phyloP scores from a whole-genome alignment of 257 asterid genomes.

The Capsicum baccatum region DNA sequence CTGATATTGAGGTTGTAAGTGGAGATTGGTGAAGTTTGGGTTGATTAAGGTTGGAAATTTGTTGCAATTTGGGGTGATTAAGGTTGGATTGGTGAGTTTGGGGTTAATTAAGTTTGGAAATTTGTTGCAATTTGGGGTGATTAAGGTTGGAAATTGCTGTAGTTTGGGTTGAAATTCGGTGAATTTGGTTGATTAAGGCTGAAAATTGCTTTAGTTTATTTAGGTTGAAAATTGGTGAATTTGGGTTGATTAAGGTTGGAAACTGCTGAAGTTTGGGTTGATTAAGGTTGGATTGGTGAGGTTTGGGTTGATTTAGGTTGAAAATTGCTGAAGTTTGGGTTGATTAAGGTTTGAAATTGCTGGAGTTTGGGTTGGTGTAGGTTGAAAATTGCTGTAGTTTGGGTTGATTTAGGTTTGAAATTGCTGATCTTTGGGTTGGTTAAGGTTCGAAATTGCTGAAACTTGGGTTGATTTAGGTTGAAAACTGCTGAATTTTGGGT shows the following conservation, averaged over 20 bases:
- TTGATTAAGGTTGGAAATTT: too few relatives aligned
- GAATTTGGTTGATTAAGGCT: neutral
- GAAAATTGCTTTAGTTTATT: neutral
- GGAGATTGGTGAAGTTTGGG: neutral
- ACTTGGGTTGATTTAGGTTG: too few relatives aligned
- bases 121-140: too few relatives aligned
- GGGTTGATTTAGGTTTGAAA: slow-evolving; percentile 12
- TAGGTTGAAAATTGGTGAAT: neutral
- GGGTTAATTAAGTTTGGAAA: neutral
- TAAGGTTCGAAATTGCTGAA: too few relatives aligned
- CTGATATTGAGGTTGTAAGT: neutral
- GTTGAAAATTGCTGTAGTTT: neutral
- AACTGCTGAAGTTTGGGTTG: neutral
- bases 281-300: too few relatives aligned
- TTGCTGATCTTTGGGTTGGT: neutral
- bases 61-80: neutral
- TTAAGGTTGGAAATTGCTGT: too few relatives aligned
- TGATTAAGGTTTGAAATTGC: too few relatives aligned
- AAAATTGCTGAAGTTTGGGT: too few relatives aligned
- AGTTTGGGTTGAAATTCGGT: neutral
- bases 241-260: neutral
- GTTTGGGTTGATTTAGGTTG: neutral
- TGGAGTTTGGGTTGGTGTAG: too few relatives aligned
- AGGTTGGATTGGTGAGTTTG: too few relatives aligned
- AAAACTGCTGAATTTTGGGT: neutral